Evolutionary conservation across 371 early-diverging fungal species (phyloP), one percentile per base, ranked within the genome.

Genomic region (Mucor plumbeus): DNA sequence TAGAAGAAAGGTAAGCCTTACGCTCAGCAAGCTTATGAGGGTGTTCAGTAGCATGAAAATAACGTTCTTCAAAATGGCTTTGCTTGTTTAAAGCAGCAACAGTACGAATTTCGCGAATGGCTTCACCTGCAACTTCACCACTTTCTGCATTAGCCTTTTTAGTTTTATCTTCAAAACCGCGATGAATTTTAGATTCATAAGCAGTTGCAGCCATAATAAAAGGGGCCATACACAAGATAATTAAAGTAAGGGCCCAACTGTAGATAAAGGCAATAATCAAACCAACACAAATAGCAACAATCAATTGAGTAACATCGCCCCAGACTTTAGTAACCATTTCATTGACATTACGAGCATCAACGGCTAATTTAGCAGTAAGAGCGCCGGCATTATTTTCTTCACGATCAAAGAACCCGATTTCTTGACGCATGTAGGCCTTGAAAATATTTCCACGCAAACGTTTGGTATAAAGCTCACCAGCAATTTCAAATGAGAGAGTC

Each of bases 351-450:
- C 83, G 77, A 6, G 96, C 92, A 73, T 95, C 96, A 21, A 89
- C 85, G n/a, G 95, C 89, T 47, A 97, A 83, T 43, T 90, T 87
- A 11, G 94, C 78, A 2, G 94, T 89, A 33, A 97, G 77, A 15
- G 90, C 92, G 55, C 97, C 97, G 33, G 90, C 88, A 36, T 82
- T 85, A 79, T 97, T 88, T 40, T 87, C 85, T 33, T 90, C 90
- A n/a, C 85, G 80, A 78, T 97, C 97, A 76, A 92, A 97, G 77
- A 84, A 97, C 4, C 82, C 90, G 64, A 95, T 88, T 64, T 96
- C 95, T 79, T 95, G 97, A 8, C 80, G 67, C 70, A 92, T 77
- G 43, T 88, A 77, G 3, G 87, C 77, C 9, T 77, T 67, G 75
- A 92, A 91, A 5, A 84, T 63, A 36, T 65, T 55, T 35, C 71